Conservation (phyloP, 257 asterid species). For the Cynanchum wilfordii region DNA sequence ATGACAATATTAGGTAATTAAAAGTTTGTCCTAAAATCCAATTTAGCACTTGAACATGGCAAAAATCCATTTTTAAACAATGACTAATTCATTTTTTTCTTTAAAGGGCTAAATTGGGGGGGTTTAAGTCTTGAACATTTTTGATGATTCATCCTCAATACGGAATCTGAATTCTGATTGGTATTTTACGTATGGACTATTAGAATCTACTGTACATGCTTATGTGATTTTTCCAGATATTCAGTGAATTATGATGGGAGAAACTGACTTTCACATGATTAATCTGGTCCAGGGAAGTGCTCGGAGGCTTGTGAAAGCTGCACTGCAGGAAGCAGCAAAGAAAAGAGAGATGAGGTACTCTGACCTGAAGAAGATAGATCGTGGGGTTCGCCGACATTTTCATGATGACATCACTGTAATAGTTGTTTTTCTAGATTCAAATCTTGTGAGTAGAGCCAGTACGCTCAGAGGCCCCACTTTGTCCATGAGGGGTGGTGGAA, state of each 20-base stretch:
- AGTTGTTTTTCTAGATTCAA: constrained; percentile 34
- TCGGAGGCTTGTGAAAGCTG: constrained; percentile 42
- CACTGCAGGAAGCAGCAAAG: constrained; percentile 53
- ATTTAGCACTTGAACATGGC: too few relatives aligned
- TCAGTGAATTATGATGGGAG: neutral
- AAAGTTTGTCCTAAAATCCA: neutral
- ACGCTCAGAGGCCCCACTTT: constrained; percentile 32
- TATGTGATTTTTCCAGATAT: neutral
- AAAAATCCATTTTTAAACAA: too few relatives aligned
- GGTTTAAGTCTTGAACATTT: too few relatives aligned
- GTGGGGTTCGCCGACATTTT: constrained; percentile 45
- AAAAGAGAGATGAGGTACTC: constrained; percentile 54
- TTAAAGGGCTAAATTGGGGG: too few relatives aligned
- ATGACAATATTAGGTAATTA: neutral
- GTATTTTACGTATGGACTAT: neutral
- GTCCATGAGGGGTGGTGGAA: constrained; percentile 37
- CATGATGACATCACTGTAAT: constrained; percentile 47
- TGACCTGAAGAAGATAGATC: constrained; percentile 45
- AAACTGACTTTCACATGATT: neutral
- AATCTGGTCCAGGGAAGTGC: constrained; percentile 39
- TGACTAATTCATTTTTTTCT: too few relatives aligned
- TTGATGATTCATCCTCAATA: neutral
- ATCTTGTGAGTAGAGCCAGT: constrained; percentile 42
- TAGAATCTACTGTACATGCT: neutral
- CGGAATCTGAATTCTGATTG: neutral